Evolutionary conservation across 2,329 filamentous ascomycete genomes (phyloP), one percentile per base, ranked within the genome.

Genomic region (Ambrosiella cleistominuta): DNA sequence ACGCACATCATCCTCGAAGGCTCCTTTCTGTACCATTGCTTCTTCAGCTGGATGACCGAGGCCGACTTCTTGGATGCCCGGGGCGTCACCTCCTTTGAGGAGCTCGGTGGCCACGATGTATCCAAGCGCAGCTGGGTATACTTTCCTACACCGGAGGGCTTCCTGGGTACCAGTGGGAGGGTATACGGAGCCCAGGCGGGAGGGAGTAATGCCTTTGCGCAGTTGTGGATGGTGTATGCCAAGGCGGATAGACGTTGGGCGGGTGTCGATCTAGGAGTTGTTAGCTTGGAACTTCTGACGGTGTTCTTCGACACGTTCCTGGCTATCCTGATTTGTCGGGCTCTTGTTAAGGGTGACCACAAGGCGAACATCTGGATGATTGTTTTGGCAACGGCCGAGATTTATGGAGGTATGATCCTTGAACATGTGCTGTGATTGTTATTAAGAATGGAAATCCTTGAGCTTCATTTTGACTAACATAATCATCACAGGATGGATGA

Each of bases 1-100:
- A 91, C 90, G 66, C 93, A 98, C 73, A 81, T 94, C 70, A 75
- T 88, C 68, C 85, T 97, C 68, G 91, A 97, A 72, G 90, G 88
- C 57, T 85, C 82, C 66, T 97, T 88, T 70, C 81, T 96, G 27
- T 96, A 89, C 76, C 88, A 95, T 72, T 95, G 88, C 74, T 94
- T 97, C 77, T 91, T 89, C 76, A 74, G 72, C 8, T 75, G 70
- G 67, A 65, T 74, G 7, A 68, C 71, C 3, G 57, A 56, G 17
- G 57, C 53, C 9, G 57, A 61, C 44, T 61, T 61, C 36, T 59
- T 62, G 36, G 60, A 57, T 38, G 38, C 37, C 35, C 42, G 56
- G n/a, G 56, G 53, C n/a, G 56, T 56, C 13, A 12, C n/a, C 11
- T 38, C 35, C 8, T 44, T 61, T 12, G 53, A 44, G 11, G 45